Evolutionary conservation across 2,329 filamentous ascomycete species (phyloP), one percentile per base, ranked within the genome.

Genomic region (Sporothrix euskadiensis): DNA sequence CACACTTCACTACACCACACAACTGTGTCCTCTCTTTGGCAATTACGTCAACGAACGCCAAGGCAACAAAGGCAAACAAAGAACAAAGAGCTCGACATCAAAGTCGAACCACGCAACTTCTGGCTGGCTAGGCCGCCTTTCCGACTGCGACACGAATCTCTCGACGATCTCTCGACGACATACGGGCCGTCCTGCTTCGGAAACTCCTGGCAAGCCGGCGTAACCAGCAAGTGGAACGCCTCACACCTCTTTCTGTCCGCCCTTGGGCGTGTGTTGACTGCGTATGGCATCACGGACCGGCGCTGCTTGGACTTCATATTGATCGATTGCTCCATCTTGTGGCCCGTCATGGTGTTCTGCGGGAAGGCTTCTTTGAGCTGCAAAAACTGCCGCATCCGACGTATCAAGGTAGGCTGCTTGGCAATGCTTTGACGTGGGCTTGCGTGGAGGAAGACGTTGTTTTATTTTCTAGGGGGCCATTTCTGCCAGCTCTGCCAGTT

Each of bases 311-410:
- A 35, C 16, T 16, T 14, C 30, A 39, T 16, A 22, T 35, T 41
- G 66, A 56, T 35, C 19, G 44, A 49, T 49, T 49, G 44, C 12
- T 49, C 47, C 30, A 8, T 14, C 32, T n/a, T 19, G n/a, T 35
- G 22, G 69, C 59, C 66, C 74, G 69, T 75, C 78, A 88, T 88
- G 86, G 86, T 88, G 63, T 88, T 87, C 79, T 88, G 86, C 76
- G 86, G 86, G 61, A 88, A 88, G 79, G 86, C 86, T 76, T 88
- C 86, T 7, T 83, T 86, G 78, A 86, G 85, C 77, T 88, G 86
- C 79, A 82, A 87, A 77, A 85, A 83, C 75, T 88, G 86, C 78
- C 85, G 86, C 73, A 84, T 82, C 49, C 82, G 86, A 75, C 85
- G 86, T 77, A 88, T 88, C 79, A 88, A 88, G 83, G 86, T 87